Base-by-base conservation (phyloP, 2,329 filamentous ascomycete species). In the Epichloe aotearoae region DNA sequence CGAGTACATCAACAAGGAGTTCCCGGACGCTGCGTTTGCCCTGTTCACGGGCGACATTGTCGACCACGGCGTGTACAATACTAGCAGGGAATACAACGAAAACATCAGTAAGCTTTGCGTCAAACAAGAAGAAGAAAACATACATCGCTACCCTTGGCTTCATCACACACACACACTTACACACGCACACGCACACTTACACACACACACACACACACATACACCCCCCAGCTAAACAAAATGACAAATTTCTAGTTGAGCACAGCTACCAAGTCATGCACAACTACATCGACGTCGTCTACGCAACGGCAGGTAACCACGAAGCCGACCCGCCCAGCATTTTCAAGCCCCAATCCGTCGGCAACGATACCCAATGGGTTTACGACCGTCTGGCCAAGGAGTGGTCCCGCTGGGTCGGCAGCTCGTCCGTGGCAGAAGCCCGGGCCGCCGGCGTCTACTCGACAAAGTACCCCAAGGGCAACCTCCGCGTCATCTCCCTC, bases 31-130 rank as follows among this genome's bases (percentile, higher is more conserved):
- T 0, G 66, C 68, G 2, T 79, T 81, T 53, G 66, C 70, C 15
- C 67, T 81, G 44, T 80, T 79, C 62, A 81, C 77, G 0, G 78
- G 78, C 7, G 77, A 81, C 53, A 69, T 80, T 33, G 66, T 79
- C 12, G 73, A 78, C 50, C 74, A 77, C 49, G 69, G 67, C 3
- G 57, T 73, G 37, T 74, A 71, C 70, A 65, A 69, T 50, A 73
- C 71, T 1, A 67, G 64, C 19, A 50, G 59, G 43, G 46, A 57
- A 14, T 62, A 65, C 48, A 67, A 67, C 46, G 50, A 57, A 17
- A 48, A 58, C 6, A 55, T 59, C 36, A 63, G 64, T 65, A 52
- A 45, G 59, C 20, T 37, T 37, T 7, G 3, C 11, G 15, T n/a
- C 14, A 37, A n/a, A 17, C 14, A 37, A n/a, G n/a, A 23, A 30